Conservation (phyloP, 768 basidiomycete genomes). For the Lentinula boryana region DNA sequence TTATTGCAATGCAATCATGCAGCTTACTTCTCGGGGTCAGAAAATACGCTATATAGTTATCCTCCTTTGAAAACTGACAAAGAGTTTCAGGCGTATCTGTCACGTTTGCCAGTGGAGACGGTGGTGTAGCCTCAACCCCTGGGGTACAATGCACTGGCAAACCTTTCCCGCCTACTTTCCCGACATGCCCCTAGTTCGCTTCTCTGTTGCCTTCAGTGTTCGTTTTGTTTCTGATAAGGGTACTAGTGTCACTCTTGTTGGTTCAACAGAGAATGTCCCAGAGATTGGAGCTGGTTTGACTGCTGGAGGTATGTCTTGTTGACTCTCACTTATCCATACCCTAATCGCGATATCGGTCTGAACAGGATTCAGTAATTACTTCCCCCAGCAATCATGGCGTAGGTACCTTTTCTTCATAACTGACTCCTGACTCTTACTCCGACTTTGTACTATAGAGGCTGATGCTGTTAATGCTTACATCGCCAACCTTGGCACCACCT, state of each 20-base stretch:
- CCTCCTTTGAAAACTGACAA: neutral
- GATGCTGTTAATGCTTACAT: constrained; percentile 26
- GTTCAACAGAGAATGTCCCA: constrained; percentile 27
- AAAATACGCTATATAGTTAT: neutral
- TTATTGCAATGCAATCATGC: constrained; percentile 18
- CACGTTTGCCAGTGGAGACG: constrained; percentile 29
- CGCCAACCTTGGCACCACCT: constrained; percentile 19
- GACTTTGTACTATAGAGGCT: constrained; percentile 18
- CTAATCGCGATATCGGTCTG: too few relatives aligned
- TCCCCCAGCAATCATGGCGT: constrained; percentile 32
- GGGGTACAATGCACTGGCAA: constrained; percentile 43
- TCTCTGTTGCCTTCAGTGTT: too few relatives aligned
- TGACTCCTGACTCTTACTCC: neutral
- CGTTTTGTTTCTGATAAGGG: constrained; percentile 10
- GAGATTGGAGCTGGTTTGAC: constrained; percentile 12
- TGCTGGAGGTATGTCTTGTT: neutral
- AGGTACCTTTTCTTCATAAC: neutral
- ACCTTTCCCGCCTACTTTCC: constrained; percentile 29
- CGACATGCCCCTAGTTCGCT: constrained; percentile 33
- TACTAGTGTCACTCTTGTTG: constrained; percentile 24
- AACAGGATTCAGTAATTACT: constrained; percentile 11
- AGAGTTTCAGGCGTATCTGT: constrained; percentile 25
- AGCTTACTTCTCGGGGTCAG: constrained; percentile 30
- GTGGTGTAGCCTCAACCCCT: constrained; percentile 25
- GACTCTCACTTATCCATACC: too few relatives aligned